Conservation (phyloP, 2,329 filamentous ascomycete species). For the Penicillium decumbens region DNA sequence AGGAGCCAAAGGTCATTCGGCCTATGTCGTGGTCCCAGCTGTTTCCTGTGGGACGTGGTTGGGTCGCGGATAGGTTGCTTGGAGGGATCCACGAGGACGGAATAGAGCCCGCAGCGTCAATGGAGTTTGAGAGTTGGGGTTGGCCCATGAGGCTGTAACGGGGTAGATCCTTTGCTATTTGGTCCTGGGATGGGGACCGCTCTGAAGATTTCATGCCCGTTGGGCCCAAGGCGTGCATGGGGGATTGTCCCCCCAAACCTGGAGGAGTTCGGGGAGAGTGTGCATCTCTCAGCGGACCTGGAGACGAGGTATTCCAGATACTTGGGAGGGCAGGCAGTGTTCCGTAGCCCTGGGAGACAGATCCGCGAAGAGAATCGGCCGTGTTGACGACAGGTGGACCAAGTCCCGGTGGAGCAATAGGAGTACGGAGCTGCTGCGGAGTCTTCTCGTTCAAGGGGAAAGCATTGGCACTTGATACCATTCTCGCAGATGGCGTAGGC, state of each 20-base stretch:
- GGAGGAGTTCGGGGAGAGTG: constrained; percentile 39
- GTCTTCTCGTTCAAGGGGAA: constrained; percentile 24
- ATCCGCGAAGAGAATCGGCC: constrained; percentile 17
- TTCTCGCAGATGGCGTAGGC: constrained; percentile 23
- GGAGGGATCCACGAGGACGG: constrained; percentile 25
- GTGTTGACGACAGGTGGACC: constrained; percentile 22
- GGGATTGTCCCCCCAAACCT: constrained; percentile 29
- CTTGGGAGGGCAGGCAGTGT: constrained; percentile 30
- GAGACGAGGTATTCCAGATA: constrained; percentile 45
- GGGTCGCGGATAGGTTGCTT: constrained; percentile 13
- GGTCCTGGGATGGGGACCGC: constrained; percentile 23
- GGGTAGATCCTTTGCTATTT: constrained; percentile 27
- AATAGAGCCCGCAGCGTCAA: constrained; percentile 21
- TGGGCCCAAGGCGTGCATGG: constrained; percentile 13
- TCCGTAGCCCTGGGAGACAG: constrained; percentile 31
- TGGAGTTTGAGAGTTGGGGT: constrained; percentile 18
- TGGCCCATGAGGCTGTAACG: constrained; percentile 28
- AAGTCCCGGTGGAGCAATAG: constrained; percentile 35
- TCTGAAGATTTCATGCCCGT: constrained; percentile 13
- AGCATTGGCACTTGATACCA: constrained; percentile 18
- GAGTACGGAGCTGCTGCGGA: constrained; percentile 22
- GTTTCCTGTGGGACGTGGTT: constrained; percentile 14
- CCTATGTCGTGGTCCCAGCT: constrained; percentile 25
- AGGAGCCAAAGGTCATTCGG: constrained; percentile 17
- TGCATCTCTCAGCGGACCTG: constrained; percentile 41